phyloP scores from a whole-genome alignment of 2,329 filamentous ascomycete genomes.

The Ophiostoma quercus region DNA sequence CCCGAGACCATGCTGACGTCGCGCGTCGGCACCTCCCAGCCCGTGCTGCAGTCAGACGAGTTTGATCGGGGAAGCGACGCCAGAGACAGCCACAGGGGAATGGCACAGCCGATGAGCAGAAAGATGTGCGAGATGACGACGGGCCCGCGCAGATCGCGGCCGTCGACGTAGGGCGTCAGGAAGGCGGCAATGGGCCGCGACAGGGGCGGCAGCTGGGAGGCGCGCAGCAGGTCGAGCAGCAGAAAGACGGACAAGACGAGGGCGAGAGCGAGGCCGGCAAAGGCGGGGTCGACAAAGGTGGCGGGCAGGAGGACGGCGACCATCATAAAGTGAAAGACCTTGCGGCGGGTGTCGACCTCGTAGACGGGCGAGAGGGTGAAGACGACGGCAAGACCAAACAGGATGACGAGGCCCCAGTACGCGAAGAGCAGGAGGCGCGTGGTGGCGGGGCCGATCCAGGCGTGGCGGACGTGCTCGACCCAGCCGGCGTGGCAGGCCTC shows the following conservation, averaged over 20 bases:
- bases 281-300: slow-evolving; percentile 80
- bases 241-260: slow-evolving; percentile 80
- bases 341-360: slow-evolving; percentile 91
- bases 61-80: slow-evolving; percentile 57
- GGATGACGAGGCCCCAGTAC: slow-evolving; percentile 71
- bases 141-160: slow-evolving; percentile 83
- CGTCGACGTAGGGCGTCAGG: slow-evolving; percentile 89
- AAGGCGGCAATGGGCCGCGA: slow-evolving; percentile 82
- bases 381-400: slow-evolving; percentile 67
- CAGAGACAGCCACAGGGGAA: slow-evolving; percentile 85
- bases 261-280: slow-evolving; percentile 71
- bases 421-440: slow-evolving; percentile 63
- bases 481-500: slow-evolving; percentile 47
- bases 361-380: slow-evolving; percentile 68
- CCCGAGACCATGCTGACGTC: slow-evolving; percentile 89
- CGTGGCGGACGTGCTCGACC: slow-evolving; percentile 60
- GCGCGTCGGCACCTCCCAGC: slow-evolving; percentile 67
- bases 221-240: slow-evolving; percentile 80
- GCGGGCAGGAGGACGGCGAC: slow-evolving; percentile 89
- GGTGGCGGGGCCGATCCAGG: slow-evolving; percentile 66
- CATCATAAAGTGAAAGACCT: slow-evolving; percentile 98
- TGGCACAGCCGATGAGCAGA: slow-evolving; percentile 86
- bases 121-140: slow-evolving; percentile 97
- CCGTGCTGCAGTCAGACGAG: slow-evolving; percentile 2
- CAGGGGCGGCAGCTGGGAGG: slow-evolving; percentile 84